Evolutionary conservation across 2,329 filamentous ascomycete genomes (phyloP).

Genomic region (Exophiala viscosa): DNA sequence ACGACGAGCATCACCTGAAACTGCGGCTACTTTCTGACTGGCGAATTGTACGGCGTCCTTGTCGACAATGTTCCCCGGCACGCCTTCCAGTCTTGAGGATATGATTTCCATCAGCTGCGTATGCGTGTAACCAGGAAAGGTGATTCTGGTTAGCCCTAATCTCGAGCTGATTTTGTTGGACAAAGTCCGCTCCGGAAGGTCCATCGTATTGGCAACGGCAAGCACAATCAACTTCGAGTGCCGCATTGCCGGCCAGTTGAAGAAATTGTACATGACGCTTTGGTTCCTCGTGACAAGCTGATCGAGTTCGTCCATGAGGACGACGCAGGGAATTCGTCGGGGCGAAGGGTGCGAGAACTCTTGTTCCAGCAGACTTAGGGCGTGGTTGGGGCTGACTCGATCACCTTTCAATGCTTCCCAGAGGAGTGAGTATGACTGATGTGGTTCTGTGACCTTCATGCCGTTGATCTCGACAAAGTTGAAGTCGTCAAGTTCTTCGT

Average conservation of each 20-base stretch:
- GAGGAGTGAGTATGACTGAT: conserved; percentile 89
- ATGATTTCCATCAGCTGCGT: conserved; percentile 98
- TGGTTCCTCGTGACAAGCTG: conserved; percentile 97
- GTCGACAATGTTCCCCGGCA: conserved; percentile 85
- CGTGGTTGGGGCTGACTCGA: conserved; percentile 85
- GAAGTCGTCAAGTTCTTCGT: conserved; percentile 94
- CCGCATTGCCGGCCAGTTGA: conserved; percentile 93
- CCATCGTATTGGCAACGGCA: conserved; percentile 98
- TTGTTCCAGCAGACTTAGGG: conserved; percentile 81
- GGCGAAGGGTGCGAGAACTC: conserved; percentile 92
- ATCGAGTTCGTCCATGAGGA: conserved; percentile 97
- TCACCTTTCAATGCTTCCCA: conserved; percentile 97
- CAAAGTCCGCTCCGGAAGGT: conserved; percentile 88
- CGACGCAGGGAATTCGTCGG: conserved; percentile 85
- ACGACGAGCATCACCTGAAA: conserved; percentile 87
- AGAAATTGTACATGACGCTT: conserved; percentile 99
- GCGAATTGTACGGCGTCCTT: conserved; percentile 94
- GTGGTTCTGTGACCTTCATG: conserved; percentile 98
- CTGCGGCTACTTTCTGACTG: conserved; percentile 91
- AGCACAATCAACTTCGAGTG: conserved; percentile 93
- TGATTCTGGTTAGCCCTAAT: conserved; percentile 84
- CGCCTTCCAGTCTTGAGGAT: conserved; percentile 82
- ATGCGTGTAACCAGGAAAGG: conserved; percentile 95
- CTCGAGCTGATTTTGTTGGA: conserved; percentile 98
- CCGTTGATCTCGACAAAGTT: conserved; percentile 99